Evolutionary conservation across 495 filamentous ascomycete species (phyloP).

Genomic region (Penicillium crystallinum): DNA sequence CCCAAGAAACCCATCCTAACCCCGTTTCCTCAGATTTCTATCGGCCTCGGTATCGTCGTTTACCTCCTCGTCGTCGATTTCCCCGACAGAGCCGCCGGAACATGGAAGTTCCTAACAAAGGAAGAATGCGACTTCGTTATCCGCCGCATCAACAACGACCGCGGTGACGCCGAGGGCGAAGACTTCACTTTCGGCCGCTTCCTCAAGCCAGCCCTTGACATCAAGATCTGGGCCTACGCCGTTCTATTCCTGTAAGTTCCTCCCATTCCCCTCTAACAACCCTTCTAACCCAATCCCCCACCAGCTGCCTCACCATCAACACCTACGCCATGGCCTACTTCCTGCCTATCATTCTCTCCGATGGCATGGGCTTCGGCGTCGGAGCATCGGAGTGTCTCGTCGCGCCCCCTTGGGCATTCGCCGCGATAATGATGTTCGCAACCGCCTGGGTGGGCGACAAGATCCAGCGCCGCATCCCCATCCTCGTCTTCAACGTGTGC

Average conservation of each 20-base stretch:
- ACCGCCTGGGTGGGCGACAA: constrained; percentile 52
- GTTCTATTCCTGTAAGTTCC: constrained; percentile 53
- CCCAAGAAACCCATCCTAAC: no score
- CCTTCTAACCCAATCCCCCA: background rate
- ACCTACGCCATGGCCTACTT: constrained; percentile 64
- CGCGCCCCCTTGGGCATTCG: constrained; percentile 57
- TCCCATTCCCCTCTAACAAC: background rate
- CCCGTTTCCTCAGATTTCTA: no score
- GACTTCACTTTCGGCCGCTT: constrained; percentile 48
- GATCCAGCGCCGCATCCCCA: constrained; percentile 51
- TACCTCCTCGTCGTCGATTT: constrained; percentile 55
- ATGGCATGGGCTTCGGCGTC: constrained; percentile 53
- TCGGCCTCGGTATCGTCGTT: constrained; percentile 39
- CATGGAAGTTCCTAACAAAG: constrained; percentile 48
- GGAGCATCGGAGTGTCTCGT: constrained; percentile 56
- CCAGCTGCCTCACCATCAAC: constrained; percentile 49
- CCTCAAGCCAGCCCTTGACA: constrained; percentile 43
- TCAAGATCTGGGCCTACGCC: constrained; percentile 59
- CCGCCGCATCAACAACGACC: constrained; percentile 54
- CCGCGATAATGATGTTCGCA: constrained; percentile 53
- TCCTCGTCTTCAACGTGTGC: constrained; percentile 53
- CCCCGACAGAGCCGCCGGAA: constrained; percentile 47
- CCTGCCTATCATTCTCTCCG: constrained; percentile 57
- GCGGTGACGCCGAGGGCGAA: constrained; percentile 47
- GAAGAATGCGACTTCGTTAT: constrained; percentile 52